Base-by-base conservation (phyloP, 306 rosid species). In the Quercus engelmannii region DNA sequence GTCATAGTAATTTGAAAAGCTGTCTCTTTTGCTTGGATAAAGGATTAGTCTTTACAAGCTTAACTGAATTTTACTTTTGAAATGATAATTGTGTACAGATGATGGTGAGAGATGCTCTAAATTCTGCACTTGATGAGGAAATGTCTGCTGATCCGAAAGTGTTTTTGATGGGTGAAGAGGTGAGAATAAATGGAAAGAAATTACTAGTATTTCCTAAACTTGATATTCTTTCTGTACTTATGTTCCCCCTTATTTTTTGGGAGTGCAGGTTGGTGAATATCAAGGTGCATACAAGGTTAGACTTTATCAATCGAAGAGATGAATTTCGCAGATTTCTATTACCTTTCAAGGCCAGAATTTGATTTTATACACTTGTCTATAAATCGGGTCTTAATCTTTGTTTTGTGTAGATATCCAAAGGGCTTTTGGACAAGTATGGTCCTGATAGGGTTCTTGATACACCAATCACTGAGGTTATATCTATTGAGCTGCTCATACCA, bases 281-380 rank as follows among this genome's bases (percentile, higher is more conserved):
- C 99, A 96, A 79, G 98, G 99, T 77, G 99, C 99, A 68, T 96
- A 96, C 86, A 95, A 95, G 99, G 99, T 95, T 82, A 70, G 88
- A 75, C 43, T 59, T 20, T 67, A 12, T 6, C 49, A 63, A 43
- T 20, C 1, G 4, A 38, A 35, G 72, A 65, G 72, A 74, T 70
- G 57, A 33, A 59, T 78, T 76, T 76, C 52, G 54, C 23, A 25
- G 54, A 69, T 75, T 55, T 51, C 73, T 52, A 10, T 1, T 74
- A 26, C 2, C 69, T 17, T 23, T 73, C 74, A 14, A 57, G 43
- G 49, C 54, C 15, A 25, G 20, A 19, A 52, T 64, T 76, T 57
- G 75, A 9, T 69, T 52, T 79, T 75, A 56, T 31, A 10, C 35
- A 30, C 25, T 54, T 70, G 13, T 43, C 67, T 75, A 30, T 62